These are phyloP conservation scores for Verbena officinalis DNA, from an alignment of 257 asterid genomes.

Conservation along the genomic window DNA sequence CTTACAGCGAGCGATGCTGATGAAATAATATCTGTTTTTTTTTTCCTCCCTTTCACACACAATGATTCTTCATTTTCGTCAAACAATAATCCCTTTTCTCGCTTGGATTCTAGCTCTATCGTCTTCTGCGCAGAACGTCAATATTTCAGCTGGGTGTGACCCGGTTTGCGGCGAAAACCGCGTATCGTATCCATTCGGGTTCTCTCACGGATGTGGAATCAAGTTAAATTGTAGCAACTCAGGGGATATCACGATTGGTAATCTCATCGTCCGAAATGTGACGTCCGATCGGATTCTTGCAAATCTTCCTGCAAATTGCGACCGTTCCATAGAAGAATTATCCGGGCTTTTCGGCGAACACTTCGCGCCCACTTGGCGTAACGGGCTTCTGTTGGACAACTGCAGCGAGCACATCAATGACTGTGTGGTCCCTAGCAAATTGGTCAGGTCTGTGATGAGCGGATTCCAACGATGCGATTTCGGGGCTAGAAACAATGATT, in stretches of 20 bases:
- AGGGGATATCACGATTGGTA: constrained; percentile 43
- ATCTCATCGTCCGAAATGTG: constrained; percentile 45
- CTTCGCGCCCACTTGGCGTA: constrained; percentile 60
- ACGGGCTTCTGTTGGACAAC: constrained; percentile 54
- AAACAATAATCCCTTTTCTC: constrained; percentile 13
- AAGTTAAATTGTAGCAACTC: constrained; percentile 40
- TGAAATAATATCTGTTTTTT: constrained; percentile 1
- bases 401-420: constrained; percentile 44
- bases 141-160: constrained; percentile 27
- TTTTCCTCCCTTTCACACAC: background rate
- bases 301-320: constrained; percentile 50
- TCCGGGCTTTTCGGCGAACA: constrained; percentile 32
- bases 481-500: background rate
- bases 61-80: constrained; percentile 35
- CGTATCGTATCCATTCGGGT: constrained; percentile 73
- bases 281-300: constrained; percentile 53
- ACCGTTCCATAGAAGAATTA: constrained; percentile 54
- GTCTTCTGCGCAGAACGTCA: constrained; percentile 23
- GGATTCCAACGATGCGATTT: constrained; percentile 31
- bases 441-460: constrained; percentile 25
- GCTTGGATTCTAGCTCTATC: constrained; percentile 28
- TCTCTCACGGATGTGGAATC: constrained; percentile 52
- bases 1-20: constrained; percentile 23
- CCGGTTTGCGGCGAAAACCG: constrained; percentile 32
- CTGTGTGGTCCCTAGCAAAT: constrained; percentile 46